These are phyloP conservation scores for Vinca major DNA, from an alignment of 305 asterid genomes.

Conservation along the genomic window DNA sequence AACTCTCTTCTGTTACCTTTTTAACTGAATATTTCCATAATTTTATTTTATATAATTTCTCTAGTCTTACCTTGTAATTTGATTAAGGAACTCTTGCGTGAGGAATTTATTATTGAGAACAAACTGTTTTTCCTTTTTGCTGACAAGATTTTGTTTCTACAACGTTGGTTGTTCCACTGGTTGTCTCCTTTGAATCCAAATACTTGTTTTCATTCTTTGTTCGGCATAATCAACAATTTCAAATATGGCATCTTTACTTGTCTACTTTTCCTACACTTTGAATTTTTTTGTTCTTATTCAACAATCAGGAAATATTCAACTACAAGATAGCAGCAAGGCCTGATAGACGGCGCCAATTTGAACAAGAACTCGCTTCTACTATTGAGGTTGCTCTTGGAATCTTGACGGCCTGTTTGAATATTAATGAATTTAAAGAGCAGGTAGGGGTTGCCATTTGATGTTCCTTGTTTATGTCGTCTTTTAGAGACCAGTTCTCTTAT, in stretches of 20 bases:
- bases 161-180: not conserved
- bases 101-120: not conserved
- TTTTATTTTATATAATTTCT: not conserved
- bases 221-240: not conserved
- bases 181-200: constrained; percentile 5
- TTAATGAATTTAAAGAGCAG: constrained; percentile 78
- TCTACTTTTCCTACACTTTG: constrained; percentile 9
- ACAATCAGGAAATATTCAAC: constrained; percentile 81
- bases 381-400: constrained; percentile 67
- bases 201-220: not conserved
- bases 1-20: not conserved
- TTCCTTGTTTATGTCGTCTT: constrained; percentile 7
- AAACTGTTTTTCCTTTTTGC: not conserved
- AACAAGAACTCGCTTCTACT: constrained; percentile 77
- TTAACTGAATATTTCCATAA: not conserved
- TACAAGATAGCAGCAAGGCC: constrained; percentile 96
- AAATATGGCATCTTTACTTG: not conserved
- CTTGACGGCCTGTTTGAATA: constrained; percentile 81
- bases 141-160: not conserved
- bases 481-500: constrained; percentile 5
- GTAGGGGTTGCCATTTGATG: constrained; percentile 30
- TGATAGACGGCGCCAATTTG: constrained; percentile 91
- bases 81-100: not conserved
- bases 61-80: not conserved
- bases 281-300: constrained; percentile 6